Evolutionary conservation across 2,329 filamentous ascomycete species (phyloP).

Genomic region (Cladosporium oxysporum): DNA sequence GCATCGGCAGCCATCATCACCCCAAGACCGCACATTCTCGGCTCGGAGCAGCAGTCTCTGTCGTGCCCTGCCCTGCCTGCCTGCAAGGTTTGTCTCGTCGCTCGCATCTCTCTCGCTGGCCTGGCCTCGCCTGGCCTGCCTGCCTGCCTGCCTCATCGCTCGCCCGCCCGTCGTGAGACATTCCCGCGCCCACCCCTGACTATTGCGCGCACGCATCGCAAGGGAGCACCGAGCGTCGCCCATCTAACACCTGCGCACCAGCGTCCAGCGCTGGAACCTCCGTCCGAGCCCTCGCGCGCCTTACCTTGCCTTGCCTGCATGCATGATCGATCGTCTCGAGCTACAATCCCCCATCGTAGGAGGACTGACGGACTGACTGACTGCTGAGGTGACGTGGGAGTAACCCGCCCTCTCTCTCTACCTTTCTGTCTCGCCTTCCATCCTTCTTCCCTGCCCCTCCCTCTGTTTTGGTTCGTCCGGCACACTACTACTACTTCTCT

Average conservation of each 20-base stretch:
- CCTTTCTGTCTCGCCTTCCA: constrained; percentile 7
- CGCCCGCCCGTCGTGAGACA: constrained; percentile 5
- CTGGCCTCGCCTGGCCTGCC: neutral
- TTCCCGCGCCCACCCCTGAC: neutral
- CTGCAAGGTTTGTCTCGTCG: neutral
- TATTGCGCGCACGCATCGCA: constrained; percentile 8
- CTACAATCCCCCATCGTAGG: neutral
- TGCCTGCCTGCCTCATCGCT: neutral
- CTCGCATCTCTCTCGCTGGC: neutral
- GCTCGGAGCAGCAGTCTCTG: neutral
- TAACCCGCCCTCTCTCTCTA: neutral
- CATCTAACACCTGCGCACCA: constrained; percentile 15
- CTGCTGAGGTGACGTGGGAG: constrained; percentile 7
- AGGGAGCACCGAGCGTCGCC: constrained; percentile 1
- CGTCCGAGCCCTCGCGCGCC: constrained; percentile 7
- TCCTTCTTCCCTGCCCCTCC: constrained; percentile 12
- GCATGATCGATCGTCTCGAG: neutral
- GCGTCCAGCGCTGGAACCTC: constrained; percentile 1
- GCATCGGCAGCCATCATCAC: neutral
- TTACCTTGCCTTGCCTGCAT: neutral
- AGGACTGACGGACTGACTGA: no score
- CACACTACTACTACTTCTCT: neutral
- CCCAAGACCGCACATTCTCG: neutral
- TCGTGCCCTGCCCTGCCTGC: neutral
- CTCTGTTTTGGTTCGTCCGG: neutral